Base-by-base conservation (phyloP, 1,139 yeast genomes). In the Magnusiomyces sp. region DNA sequence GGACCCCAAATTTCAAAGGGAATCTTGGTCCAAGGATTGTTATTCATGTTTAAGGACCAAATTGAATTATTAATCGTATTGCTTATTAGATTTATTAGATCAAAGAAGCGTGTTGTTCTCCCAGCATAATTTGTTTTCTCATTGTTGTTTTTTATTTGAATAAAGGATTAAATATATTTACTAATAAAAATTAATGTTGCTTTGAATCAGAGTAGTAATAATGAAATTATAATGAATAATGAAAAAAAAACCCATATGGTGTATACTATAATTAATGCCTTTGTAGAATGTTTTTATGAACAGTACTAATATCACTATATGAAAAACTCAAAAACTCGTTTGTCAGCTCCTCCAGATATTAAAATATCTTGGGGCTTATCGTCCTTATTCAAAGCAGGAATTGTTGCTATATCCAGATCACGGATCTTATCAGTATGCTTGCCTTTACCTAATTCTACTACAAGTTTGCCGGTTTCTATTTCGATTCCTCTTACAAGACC, bases 1-100 rank as follows among this genome's bases (percentile, higher is more conserved):
- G 78, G 81, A 7, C 95, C 95, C 5, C 95, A 87, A 65, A 73
- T 87, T 57, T 67, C 82, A 41, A 87, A 87, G 71, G 95, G 95
- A 1, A 84, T 87, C 3, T 67, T 87, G 50, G 95, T 87, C 3
- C 95, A 87, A 66, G 95, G 95, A 0, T 72, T 87, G 55, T 72
- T 88, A 59, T 84, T 88, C 61, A 84, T 84, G 83, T 83, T 83
- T 66, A 84, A 82, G 66, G 95, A 85, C 59, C 89, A 70, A 56
- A 65, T 69, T 29, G 73, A 70, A 58, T 57, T 67, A 29, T 58
- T 65, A 49, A 61, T 70, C 47, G 53, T 68, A 36, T 55, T 66
- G 45, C 55, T 70, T 32, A 55, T 68, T 48, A 55, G 71, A 43
- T 48, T 59, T n/a, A n/a, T n/a, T n/a, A n/a, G n/a, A n/a, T n/a